Evolutionary conservation across 1,139 yeast genomes (phyloP).

Genomic region (Saccharomyces hybrid): DNA sequence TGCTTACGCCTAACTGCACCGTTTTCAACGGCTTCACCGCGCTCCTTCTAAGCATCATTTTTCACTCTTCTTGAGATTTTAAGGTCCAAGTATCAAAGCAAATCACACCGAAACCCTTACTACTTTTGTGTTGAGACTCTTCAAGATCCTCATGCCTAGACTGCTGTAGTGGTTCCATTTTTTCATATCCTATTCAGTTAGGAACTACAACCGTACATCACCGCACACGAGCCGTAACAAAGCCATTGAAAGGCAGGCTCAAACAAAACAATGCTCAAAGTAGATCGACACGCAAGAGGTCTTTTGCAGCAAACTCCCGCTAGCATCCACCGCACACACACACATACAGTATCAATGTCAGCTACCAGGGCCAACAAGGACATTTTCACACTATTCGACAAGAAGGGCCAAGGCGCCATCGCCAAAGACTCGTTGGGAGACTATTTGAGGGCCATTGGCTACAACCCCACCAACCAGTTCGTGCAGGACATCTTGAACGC

Average conservation of each 20-base stretch:
- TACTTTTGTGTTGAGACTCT: too few relatives aligned
- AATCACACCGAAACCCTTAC: neutral
- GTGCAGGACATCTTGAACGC: slow-evolving; percentile 22
- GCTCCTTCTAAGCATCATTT: neutral
- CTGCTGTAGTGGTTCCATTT: neutral
- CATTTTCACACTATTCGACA: slow-evolving; percentile 95
- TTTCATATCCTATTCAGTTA: neutral
- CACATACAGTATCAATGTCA: slow-evolving; percentile 8
- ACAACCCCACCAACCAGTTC: slow-evolving; percentile 69
- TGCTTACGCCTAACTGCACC: neutral
- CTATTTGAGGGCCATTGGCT: slow-evolving; percentile 92
- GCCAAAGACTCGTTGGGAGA: slow-evolving; percentile 88
- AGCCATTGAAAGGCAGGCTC: neutral
- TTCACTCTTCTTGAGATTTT: neutral
- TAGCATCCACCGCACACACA: neutral
- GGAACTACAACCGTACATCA: neutral
- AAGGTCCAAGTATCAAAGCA: neutral
- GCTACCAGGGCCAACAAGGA: slow-evolving; percentile 73
- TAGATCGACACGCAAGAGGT: neutral
- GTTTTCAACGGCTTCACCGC: neutral
- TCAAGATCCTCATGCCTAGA: neutral
- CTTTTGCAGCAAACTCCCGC: neutral
- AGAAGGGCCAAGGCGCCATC: slow-evolving; percentile 90
- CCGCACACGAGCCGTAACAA: neutral
- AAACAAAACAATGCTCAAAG: neutral